Evolutionary conservation across 768 basidiomycete species (phyloP), one percentile per base, ranked within the genome.

Genomic region (Kwoniella botswanensis): DNA sequence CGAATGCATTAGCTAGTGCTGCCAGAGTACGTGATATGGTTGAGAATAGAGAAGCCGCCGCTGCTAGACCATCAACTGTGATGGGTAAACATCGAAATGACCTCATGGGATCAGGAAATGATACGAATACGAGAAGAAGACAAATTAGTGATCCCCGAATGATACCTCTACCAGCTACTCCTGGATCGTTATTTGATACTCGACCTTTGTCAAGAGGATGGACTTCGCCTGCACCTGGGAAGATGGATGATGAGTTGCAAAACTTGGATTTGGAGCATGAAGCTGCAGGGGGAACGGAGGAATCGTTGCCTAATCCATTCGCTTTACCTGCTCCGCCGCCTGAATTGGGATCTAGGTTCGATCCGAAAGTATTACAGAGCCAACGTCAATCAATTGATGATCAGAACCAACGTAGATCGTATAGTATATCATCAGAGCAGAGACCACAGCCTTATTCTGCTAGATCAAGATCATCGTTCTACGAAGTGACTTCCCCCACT

Each of bases 281-380:
- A 22, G 56, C 10, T 13, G 43, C 60, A 11, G 60, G 62, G 5
- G 54, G 63, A 9, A 56, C 3, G 0, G 55, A 56, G 18, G 29
- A 0, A 12, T 11, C 26, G 26, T 9, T 21, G 43, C 79, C 82
- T 0, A 92, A 90, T 78, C 89, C 89, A 17, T 93, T 93, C 79
- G 87, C 89, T 41, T 82, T 92, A 42, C 88, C 89, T 55, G 88
- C 90, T 52, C 89, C 90, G 24, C 88, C 87, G n/a, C 84, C 86
- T 11, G 84, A 87, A 10, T 87, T 88, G 54, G 86, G 88, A 24
- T 92, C 91, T 21, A 87, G 89, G 42, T 92, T 93, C 80, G 93
- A 94, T 82, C 92, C 92, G n/a, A 93, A 93, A 80, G 85, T 85
- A 22, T 85, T 85, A 12, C 84, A 84, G 18, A 44, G 29, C 17